Base-by-base conservation (phyloP, 1,284 basidiomycete genomes). In the Sparassis latifolia region DNA sequence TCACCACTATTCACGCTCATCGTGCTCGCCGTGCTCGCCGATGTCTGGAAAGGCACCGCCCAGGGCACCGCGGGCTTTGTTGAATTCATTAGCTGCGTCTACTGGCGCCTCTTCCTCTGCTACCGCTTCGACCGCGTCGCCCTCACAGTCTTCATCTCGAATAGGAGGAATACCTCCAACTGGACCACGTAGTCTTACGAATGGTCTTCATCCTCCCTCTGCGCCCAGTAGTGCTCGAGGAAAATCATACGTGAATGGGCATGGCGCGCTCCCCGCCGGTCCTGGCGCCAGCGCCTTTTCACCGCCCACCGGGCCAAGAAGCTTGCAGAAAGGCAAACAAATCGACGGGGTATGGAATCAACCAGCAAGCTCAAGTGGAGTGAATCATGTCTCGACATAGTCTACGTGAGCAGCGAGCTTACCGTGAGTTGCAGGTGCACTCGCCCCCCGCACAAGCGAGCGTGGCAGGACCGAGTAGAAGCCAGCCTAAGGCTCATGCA, bases 1-100 rank as follows among this genome's bases (percentile, higher is more conserved):
- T 37, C 30, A 27, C 40, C 12, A 33, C 33, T 38, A 27, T 42
- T 38, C 45, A 20, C 33, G 5, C 33, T 32, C 20, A 7, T n/a
- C 45, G 37, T 33, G n/a, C 47, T 5, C 33, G 45, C 31, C 51
- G 42, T 33, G 51, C 42, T 41, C 52, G 60, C 54, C 55, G 54
- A 69, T 88, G 85, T 86, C 85, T 65, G 83, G 85, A 61, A 87
- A 84, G 72, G 80, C 77, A 48, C 85, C 85, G 59, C 85, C 85
- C 57, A 78, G 73, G 59, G 85, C 84, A 52, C 85, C 85, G 48
- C 71, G 85, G 55, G 85, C 85, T 42, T 71, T 88, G 54, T 61
- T 81, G 51, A 76, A 73, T 56, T 69, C 74, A 40, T 53, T 76
- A 20, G 67, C 66, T 49, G 60, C 60, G 45, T 56, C 65, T 39